Percentiles rank a stretch among this genome's conserved stretches.
Evolutionary conservation across 768 basidiomycete species (phyloP).

Genomic region (Cystoderma amianthinum): DNA sequence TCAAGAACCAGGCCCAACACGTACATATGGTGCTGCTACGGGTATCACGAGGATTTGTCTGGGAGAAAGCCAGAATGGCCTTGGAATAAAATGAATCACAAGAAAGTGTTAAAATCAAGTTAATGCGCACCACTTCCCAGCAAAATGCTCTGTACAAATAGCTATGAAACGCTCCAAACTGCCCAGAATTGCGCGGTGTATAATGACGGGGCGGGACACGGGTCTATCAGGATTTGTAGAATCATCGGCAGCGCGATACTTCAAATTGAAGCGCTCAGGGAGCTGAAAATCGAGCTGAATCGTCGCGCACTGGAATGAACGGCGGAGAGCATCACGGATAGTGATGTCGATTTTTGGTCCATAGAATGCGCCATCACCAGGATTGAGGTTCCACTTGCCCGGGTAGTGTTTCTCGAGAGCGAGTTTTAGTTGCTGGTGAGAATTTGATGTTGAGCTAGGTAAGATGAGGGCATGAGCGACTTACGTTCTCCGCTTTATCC

Average conservation of each 20-base stretch:
- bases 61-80: constrained; percentile 99
- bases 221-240: constrained; percentile 42
- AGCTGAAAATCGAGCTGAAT: constrained; percentile 99
- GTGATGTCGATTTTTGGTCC: constrained; percentile 99
- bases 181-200: constrained; percentile 94
- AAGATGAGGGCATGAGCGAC: constrained; percentile 11
- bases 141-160: constrained; percentile 95
- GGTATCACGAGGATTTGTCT: constrained; percentile 93
- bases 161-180: constrained; percentile 94
- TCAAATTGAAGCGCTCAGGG: constrained; percentile 92
- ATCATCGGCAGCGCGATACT: constrained; percentile 78
- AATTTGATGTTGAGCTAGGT: constrained; percentile 4
- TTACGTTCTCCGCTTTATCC: constrained; percentile 80
- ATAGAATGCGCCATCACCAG: constrained; percentile 98
- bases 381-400: constrained; percentile 88
- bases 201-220: constrained; percentile 85
- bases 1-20: constrained; percentile 19
- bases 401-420: constrained; percentile 83
- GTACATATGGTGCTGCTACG: constrained; percentile 81
- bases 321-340: constrained; percentile 83
- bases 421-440: constrained; percentile 65
- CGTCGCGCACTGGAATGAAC: constrained; percentile 97
- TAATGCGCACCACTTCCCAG: constrained; percentile 85
- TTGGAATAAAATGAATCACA: constrained; percentile 16
- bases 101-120: neutral